Conservation (phyloP, 1,284 basidiomycete genomes). For the Ganoderma multipileum region DNA sequence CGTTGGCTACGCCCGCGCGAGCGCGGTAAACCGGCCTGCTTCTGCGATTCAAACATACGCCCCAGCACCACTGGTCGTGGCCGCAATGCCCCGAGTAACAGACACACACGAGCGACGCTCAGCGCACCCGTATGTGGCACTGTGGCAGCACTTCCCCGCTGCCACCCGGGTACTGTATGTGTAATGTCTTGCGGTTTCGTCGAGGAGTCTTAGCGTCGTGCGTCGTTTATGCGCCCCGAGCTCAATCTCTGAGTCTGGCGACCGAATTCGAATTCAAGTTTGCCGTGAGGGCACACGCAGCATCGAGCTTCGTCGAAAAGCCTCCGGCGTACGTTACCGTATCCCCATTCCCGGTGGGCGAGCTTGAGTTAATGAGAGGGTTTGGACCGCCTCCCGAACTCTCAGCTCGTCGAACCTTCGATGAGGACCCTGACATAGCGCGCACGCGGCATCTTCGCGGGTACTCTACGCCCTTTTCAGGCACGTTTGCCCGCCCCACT, state of each 20-base stretch:
- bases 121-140: conserved; percentile 1
- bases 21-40: not conserved
- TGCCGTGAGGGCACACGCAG: not conserved
- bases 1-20: not conserved
- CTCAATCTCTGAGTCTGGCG: not conserved
- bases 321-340: not conserved
- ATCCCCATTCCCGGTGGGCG: not conserved
- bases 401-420: too few relatives aligned
- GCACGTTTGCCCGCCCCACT: not conserved
- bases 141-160: not conserved
- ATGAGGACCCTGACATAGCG: not conserved
- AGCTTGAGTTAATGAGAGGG: not conserved
- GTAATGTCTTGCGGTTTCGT: conserved; percentile 1
- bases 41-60: conserved; percentile 1
- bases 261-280: not conserved
- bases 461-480: not conserved
- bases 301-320: not conserved
- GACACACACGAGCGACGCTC: not conserved
- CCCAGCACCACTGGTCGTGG: not conserved
- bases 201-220: not conserved
- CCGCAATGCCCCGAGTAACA: not conserved
- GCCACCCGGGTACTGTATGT: not conserved
- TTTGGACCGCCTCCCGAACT: not conserved
- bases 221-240: not conserved
- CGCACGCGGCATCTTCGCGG: not conserved